Evolutionary conservation across 495 filamentous ascomycete species (phyloP).

Genomic region (Penicillium diatomitis): DNA sequence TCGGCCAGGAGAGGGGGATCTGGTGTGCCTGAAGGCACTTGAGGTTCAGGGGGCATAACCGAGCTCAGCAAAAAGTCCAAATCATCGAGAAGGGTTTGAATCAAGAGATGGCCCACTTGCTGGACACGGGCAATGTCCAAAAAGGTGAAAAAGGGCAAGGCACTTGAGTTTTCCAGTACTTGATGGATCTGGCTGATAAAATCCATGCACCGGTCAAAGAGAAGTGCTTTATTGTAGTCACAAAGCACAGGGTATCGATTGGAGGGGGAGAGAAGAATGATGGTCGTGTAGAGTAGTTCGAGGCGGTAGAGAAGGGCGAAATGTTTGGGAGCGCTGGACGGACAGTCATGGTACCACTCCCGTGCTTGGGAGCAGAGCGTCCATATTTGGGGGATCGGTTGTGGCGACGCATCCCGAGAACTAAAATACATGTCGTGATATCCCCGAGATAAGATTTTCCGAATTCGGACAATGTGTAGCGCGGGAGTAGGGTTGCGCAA

Average conservation of each 20-base stretch:
- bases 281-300: constrained; percentile 75
- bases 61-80: constrained; percentile 29
- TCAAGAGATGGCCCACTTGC: constrained; percentile 26
- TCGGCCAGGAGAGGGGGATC: constrained; percentile 26
- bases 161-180: constrained; percentile 23
- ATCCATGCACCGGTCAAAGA: constrained; percentile 73
- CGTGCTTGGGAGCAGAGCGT: constrained; percentile 54
- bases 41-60: constrained; percentile 21
- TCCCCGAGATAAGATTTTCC: constrained; percentile 67
- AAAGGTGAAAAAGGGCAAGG: constrained; percentile 26
- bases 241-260: constrained; percentile 53
- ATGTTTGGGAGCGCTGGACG: constrained; percentile 44
- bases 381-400: constrained; percentile 52
- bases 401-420: constrained; percentile 50
- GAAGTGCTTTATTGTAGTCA: constrained; percentile 59
- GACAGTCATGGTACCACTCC: constrained; percentile 56
- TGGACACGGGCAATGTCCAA: constrained; percentile 34
- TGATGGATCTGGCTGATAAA: constrained; percentile 46
- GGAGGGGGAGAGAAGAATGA: constrained; percentile 73
- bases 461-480: constrained; percentile 63
- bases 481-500: constrained; percentile 40
- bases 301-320: constrained; percentile 65
- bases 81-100: constrained; percentile 22
- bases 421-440: constrained; percentile 77
- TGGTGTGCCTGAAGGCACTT: constrained; percentile 26